These are phyloP conservation scores for Erodium maritimum DNA, from an alignment of 345 rosid genomes.

Conservation along the genomic window DNA sequence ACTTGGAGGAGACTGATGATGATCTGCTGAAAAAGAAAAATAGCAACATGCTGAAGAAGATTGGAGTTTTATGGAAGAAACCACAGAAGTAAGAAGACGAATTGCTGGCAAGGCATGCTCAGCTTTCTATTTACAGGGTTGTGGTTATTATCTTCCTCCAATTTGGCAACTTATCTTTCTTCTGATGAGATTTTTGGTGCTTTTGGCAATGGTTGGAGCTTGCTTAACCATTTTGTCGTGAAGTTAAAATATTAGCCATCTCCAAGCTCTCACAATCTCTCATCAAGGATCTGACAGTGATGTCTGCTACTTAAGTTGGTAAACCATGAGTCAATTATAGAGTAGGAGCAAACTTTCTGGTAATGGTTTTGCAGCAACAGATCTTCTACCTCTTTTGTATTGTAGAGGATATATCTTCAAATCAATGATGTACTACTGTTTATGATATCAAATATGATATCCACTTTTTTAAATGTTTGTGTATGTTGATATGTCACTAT, in stretches of 20 bases:
- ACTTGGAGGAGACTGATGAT: conserved; percentile 59
- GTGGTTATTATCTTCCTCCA: background rate
- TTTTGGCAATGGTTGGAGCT: background rate
- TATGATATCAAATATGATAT: background rate
- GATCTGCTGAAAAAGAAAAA: conserved; percentile 82
- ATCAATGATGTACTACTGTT: background rate
- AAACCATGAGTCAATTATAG: background rate
- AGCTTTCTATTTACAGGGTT: background rate
- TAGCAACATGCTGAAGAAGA: conserved; percentile 86
- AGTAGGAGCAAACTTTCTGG: background rate
- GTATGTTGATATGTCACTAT: too few relatives aligned
- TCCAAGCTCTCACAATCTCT: background rate
- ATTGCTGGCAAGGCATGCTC: background rate
- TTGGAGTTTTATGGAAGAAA: conserved; percentile 96
- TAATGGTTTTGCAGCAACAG: background rate
- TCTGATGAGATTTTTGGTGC: background rate
- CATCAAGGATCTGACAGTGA: background rate
- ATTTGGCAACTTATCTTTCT: too few relatives aligned
- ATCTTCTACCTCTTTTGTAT: background rate
- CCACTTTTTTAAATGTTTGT: too few relatives aligned
- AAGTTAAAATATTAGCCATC: too few relatives aligned
- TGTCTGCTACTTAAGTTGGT: background rate
- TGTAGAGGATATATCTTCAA: background rate
- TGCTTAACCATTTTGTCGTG: background rate
- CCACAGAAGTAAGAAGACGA: conserved; percentile 45